These are phyloP conservation scores for Hirsutella minnesotensis DNA, from an alignment of 2,329 filamentous ascomycete species.

Conservation along the genomic window DNA sequence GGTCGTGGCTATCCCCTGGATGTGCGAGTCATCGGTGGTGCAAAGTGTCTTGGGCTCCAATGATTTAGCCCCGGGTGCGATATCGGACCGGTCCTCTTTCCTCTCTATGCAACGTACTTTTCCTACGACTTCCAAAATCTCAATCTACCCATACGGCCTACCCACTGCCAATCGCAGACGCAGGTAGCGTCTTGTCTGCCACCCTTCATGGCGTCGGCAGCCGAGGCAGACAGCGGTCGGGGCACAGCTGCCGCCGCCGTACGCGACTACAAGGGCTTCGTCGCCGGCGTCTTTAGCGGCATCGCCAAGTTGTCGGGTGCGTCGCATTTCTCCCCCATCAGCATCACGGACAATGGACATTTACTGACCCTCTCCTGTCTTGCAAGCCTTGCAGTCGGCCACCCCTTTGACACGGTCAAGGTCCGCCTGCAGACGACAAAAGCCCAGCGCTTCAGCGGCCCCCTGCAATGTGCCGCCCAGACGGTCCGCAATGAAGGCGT, in stretches of 20 bases:
- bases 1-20: no score
- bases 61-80: no score
- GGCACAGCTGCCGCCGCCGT: constrained; percentile 2
- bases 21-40: no score
- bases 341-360: background rate
- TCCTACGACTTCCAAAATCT: no score
- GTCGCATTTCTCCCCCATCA: constrained; percentile 11
- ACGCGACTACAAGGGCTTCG: constrained; percentile 81
- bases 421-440: constrained; percentile 86
- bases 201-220: no score
- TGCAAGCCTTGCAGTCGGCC: constrained; percentile 35
- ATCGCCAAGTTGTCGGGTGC: constrained; percentile 78
- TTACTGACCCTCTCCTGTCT: background rate
- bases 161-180: no score
- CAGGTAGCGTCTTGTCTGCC: no score
- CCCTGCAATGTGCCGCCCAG: constrained; percentile 72
- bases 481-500: constrained; percentile 81
- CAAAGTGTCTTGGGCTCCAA: no score
- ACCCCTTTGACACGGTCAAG: constrained; percentile 92
- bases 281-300: constrained; percentile 90
- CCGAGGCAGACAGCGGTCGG: no score
- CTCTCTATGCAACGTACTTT: no score
- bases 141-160: no score
- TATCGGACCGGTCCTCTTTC: background rate
- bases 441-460: constrained; percentile 67